Evolutionary conservation across 2,329 filamentous ascomycete genomes (phyloP).

Genomic region (Colletotrichum limetticola): DNA sequence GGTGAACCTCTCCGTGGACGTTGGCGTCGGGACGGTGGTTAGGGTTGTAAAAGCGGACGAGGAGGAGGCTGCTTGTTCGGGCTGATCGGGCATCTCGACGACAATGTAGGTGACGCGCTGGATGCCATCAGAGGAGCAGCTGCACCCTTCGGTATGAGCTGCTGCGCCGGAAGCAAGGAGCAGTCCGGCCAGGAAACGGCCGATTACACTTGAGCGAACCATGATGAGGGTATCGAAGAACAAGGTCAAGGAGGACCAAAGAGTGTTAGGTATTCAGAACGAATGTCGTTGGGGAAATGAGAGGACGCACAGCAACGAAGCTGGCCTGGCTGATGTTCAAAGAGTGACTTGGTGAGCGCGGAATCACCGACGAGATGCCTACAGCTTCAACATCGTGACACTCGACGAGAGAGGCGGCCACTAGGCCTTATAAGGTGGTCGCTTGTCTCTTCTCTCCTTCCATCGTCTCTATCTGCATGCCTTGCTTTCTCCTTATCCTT

Average conservation of each 20-base stretch:
- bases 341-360: conserved; percentile 4
- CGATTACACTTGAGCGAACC: conserved; percentile 16
- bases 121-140: conserved; percentile 26
- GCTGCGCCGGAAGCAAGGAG: conserved; percentile 23
- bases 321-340: conserved; percentile 5
- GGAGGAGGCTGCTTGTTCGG: neutral
- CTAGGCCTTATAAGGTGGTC: conserved; percentile 20
- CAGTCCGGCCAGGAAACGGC: conserved; percentile 20
- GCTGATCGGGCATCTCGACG: conserved; percentile 36
- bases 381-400: neutral
- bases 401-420: neutral
- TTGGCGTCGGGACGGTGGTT: conserved; percentile 1
- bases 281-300: conserved; percentile 4
- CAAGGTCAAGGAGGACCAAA: neutral
- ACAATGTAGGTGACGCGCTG: conserved; percentile 36
- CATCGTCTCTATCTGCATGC: neutral
- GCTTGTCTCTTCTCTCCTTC: neutral
- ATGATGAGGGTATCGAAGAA: conserved; percentile 9
- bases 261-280: neutral
- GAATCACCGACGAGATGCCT: conserved; percentile 22
- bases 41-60: neutral
- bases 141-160: conserved; percentile 30
- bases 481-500: neutral
- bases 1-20: neutral
- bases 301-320: conserved; percentile 21